phyloP scores from a whole-genome alignment of 306 rosid species.

The Lathyrus oleraceus region DNA sequence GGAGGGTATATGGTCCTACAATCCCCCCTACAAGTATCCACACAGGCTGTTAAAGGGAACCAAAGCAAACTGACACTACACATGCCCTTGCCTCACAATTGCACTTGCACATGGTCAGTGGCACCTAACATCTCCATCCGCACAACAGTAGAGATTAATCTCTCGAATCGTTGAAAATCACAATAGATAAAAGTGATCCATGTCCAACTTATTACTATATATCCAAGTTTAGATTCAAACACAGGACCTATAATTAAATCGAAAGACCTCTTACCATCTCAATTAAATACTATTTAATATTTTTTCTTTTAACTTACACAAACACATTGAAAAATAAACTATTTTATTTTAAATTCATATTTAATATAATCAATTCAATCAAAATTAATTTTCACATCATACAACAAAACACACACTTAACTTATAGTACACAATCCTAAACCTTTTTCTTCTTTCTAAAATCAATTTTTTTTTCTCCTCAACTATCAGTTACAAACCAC shows the following conservation, averaged over 20 bases:
- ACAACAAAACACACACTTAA: neutral
- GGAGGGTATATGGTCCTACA: conserved; percentile 52
- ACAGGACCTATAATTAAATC: no score
- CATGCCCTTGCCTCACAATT: conserved; percentile 76
- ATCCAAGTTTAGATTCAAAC: no score
- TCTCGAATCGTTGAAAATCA: no score
- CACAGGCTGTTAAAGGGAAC: conserved; percentile 67
- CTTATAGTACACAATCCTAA: conserved; percentile 30
- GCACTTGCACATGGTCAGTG: conserved; percentile 69
- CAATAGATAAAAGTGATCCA: no score
- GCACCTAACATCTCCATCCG: conserved; percentile 34
- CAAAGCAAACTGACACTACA: conserved; percentile 81
- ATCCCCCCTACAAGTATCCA: conserved; percentile 39
- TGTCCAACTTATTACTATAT: no score
- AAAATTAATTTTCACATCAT: neutral
- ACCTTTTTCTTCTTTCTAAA: conserved; percentile 28
- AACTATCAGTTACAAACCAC: conserved; percentile 11
- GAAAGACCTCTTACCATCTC: no score
- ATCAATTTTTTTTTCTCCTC: conserved; percentile 3
- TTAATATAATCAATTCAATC: neutral
- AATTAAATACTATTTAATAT: no score
- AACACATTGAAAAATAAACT: neutral
- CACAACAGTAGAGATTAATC: no score
- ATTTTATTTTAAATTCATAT: neutral
- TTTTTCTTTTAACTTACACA: no score